Evolutionary conservation across 2,329 filamentous ascomycete species (phyloP), one percentile per base, ranked within the genome.

Genomic region (Zopfia rhizophila): DNA sequence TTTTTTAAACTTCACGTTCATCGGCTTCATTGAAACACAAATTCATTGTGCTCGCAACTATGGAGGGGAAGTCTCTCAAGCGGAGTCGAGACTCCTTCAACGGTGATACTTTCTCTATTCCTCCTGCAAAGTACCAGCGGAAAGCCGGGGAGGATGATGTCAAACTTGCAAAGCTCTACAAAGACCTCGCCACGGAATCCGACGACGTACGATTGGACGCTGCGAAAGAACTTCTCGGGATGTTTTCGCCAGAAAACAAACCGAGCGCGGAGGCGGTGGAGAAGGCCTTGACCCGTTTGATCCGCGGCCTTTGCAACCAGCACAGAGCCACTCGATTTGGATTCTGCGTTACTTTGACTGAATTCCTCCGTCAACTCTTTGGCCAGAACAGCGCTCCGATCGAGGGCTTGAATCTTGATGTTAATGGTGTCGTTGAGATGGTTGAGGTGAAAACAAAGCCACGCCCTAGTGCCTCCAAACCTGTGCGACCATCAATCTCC

Each of bases 261-360:
- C 71, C 74, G 16, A 59, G 66, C 25, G 61, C 65, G 7, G 61
- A 72, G 27, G 65, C 69, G 22, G 63, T 77, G 14, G 68, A 76
- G 33, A 65, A 67, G 18, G 70, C 70, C 4, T 53, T 78, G 14
- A 68, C 66, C 19, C 68, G 76, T 38, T 78, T 99, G 25, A 90
- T 97, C 69, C 85, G 90, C 42, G 94, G 94, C 28, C 84, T 97
- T 13, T 91, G 92, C 51, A 97, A 91, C 68, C 88, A 91, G 42
- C 86, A 91, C 45, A 96, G 96, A 75, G 90, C 90, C 10, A 91
- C 93, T 13, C 83, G 94, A 18, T 76, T 94, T 38, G 94, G 94
- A 3, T 97, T 96, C 69, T 96, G 91, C 41, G 80, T 97, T 43
- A 93, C 93, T 0, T 76, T 97, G 56, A 88, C 91, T 0, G 92